Evolutionary conservation across 305 asterid species (phyloP).

Genomic region (Fraxinus ornus): DNA sequence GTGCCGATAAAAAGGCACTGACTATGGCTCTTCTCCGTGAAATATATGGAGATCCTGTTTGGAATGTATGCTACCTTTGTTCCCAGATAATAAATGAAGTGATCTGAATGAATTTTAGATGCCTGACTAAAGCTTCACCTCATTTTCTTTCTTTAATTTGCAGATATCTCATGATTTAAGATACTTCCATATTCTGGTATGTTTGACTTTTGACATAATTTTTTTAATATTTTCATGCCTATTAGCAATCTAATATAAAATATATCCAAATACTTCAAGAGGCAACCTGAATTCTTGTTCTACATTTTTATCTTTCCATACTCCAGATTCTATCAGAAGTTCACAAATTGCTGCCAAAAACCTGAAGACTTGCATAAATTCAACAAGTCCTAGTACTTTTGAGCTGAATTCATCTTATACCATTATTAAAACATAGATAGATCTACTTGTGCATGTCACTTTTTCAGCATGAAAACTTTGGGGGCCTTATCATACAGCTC

Average conservation of each 20-base stretch:
- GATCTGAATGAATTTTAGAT: too few species aligned
- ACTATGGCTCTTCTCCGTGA: constrained; percentile 71
- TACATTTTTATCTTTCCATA: neutral
- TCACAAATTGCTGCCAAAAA: neutral
- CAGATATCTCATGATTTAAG: constrained; percentile 77
- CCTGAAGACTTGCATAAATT: neutral
- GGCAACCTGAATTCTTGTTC: neutral
- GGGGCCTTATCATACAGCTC: neutral
- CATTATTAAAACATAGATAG: neutral
- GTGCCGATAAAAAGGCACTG: constrained; percentile 74
- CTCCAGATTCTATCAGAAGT: neutral
- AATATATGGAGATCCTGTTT: constrained; percentile 65
- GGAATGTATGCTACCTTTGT: constrained; percentile 47
- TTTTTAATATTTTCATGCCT: constrained; percentile 6
- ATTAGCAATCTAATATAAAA: neutral
- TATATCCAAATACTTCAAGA: neutral
- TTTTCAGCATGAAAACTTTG: neutral
- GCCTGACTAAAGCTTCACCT: neutral
- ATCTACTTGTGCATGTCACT: neutral
- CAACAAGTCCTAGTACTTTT: neutral
- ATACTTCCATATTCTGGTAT: constrained; percentile 68
- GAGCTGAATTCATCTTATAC: neutral
- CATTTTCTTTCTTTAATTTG: constrained; percentile 22
- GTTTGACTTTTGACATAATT: constrained; percentile 7
- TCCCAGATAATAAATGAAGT: neutral